Percentiles rank a stretch among this genome's conserved stretches.
phyloP scores from a whole-genome alignment of 2,329 filamentous ascomycete genomes.

The Pyrenophora tritici-repentis region DNA sequence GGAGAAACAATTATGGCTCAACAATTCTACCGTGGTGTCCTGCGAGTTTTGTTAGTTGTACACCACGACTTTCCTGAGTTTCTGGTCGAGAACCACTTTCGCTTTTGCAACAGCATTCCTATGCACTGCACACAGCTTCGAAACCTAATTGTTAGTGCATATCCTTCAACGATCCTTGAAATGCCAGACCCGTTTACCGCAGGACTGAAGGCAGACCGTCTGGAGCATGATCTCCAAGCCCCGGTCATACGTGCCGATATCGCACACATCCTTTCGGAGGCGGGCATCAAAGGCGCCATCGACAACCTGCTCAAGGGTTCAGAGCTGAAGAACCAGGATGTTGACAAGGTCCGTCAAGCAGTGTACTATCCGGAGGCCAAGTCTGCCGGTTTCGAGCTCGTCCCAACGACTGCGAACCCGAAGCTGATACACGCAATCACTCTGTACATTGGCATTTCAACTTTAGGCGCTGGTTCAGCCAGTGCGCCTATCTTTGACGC shows the following conservation, averaged over 20 bases:
- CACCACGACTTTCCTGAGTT: constrained; percentile 97
- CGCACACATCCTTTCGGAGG: constrained; percentile 54
- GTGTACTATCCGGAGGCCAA: constrained; percentile 65
- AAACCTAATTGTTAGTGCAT: constrained; percentile 85
- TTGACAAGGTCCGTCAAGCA: constrained; percentile 76
- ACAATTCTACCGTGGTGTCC: constrained; percentile 80
- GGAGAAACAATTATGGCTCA: constrained; percentile 72
- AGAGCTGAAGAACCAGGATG: constrained; percentile 70
- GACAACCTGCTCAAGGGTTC: constrained; percentile 56
- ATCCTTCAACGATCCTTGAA: constrained; percentile 70
- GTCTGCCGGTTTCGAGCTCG: constrained; percentile 68
- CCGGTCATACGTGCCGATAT: constrained; percentile 70
- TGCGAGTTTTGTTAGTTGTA: constrained; percentile 82
- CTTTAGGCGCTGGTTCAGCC: constrained; percentile 63
- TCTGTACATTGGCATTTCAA: constrained; percentile 78
- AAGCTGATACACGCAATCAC: constrained; percentile 79
- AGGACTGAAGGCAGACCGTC: constrained; percentile 74
- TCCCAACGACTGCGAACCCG: constrained; percentile 70
- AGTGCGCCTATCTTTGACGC: constrained; percentile 68
- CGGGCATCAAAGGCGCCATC: constrained; percentile 59
- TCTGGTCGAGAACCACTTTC: constrained; percentile 82
- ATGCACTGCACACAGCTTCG: constrained; percentile 84
- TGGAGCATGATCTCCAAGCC: constrained; percentile 73
- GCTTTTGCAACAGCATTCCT: constrained; percentile 80
- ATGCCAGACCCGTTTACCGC: constrained; percentile 74